Conservation (phyloP, 495 filamentous ascomycete genomes). For the Annulohypoxylon nitens region DNA sequence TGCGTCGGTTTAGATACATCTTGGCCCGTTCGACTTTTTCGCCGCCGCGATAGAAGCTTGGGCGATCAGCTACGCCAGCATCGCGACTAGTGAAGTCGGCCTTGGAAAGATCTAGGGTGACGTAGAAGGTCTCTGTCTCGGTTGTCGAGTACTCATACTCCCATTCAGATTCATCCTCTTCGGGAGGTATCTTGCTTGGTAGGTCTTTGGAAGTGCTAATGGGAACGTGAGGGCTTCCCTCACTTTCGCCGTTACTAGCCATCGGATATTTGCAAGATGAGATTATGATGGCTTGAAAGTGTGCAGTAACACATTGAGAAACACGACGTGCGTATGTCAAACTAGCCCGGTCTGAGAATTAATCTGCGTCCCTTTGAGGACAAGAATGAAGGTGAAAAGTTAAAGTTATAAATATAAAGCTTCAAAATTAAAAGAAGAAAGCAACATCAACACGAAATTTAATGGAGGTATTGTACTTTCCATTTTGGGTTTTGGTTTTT, state of each 20-base stretch:
- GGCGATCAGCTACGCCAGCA: conserved; percentile 12
- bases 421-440: neutral
- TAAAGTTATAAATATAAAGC: neutral
- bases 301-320: conserved; percentile 36
- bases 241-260: conserved; percentile 44
- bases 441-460: conserved; percentile 21
- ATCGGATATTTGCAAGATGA: conserved; percentile 36
- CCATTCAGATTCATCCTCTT: conserved; percentile 65
- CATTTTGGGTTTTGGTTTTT: conserved; percentile 4
- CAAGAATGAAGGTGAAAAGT: neutral
- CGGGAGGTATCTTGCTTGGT: neutral
- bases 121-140: conserved; percentile 70
- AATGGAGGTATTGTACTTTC: conserved; percentile 23
- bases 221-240: conserved; percentile 26
- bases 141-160: conserved; percentile 70
- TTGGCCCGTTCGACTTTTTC: conserved; percentile 48
- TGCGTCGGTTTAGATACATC: conserved; percentile 42
- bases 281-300: conserved; percentile 11
- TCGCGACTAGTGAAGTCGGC: conserved; percentile 59
- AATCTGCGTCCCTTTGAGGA: neutral
- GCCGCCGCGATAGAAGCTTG: conserved; percentile 33
- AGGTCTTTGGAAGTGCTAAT: neutral
- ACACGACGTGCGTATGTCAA: neutral
- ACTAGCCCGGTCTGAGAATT: neutral
- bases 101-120: conserved; percentile 67